Percentiles rank a stretch among this genome's conserved stretches.
Conservation (phyloP, 1,139 yeast species). For the Saccharomyces hybrid region DNA sequence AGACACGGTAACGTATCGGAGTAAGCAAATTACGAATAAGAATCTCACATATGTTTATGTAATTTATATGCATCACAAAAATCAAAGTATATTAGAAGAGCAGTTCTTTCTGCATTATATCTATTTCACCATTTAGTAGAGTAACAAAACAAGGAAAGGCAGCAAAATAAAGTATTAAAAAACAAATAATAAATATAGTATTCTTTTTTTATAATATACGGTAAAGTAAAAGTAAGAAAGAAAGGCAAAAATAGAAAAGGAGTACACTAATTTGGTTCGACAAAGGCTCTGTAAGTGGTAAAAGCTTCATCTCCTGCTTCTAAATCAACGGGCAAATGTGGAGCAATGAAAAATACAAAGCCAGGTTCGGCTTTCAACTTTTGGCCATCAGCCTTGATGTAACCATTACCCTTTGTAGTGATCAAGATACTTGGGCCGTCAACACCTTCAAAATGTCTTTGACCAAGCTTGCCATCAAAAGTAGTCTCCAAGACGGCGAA, state of each 20-base stretch:
- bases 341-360: conserved; percentile 76
- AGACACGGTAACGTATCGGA: conserved; percentile 29
- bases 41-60: background rate
- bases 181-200: background rate
- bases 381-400: conserved; percentile 38
- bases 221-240: conserved; percentile 8
- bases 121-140: background rate
- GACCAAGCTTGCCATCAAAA: conserved; percentile 40
- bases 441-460: conserved; percentile 47
- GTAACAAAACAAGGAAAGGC: background rate
- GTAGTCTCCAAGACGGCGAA: conserved; percentile 82
- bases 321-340: conserved; percentile 59
- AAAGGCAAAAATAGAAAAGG: background rate
- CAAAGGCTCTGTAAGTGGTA: conserved; percentile 81
- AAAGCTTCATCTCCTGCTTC: conserved; percentile 47
- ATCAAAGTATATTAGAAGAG: background rate
- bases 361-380: conserved; percentile 53
- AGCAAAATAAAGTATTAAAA: background rate
- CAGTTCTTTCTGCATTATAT: background rate
- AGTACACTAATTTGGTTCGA: conserved; percentile 45
- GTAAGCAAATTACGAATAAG: conserved; percentile 3
- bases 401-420: conserved; percentile 74
- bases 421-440: conserved; percentile 86
- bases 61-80: background rate
- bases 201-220: conserved; percentile 13